phyloP scores from a whole-genome alignment of 2,329 filamentous ascomycete species.

The Parastagonospora nodorum region DNA sequence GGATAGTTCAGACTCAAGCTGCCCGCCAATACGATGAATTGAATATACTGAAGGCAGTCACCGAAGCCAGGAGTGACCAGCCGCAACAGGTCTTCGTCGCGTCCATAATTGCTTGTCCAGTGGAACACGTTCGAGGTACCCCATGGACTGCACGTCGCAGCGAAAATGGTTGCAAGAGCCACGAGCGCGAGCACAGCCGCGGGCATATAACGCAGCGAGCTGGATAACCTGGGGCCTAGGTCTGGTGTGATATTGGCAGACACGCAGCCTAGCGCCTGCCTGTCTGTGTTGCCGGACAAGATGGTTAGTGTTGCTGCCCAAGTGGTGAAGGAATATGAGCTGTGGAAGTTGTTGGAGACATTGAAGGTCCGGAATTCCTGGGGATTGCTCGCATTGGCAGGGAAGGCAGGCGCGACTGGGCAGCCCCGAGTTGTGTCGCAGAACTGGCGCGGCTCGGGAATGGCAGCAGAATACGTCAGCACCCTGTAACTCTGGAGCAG shows the following conservation, averaged over 20 bases:
- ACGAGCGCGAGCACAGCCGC: conserved; percentile 78
- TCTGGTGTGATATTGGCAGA: conserved; percentile 83
- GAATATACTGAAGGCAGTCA: conserved; percentile 95
- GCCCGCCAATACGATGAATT: conserved; percentile 89
- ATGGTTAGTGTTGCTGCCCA: conserved; percentile 75
- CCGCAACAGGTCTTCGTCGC: conserved; percentile 87
- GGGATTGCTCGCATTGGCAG: conserved; percentile 58
- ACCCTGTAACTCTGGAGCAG: conserved; percentile 74
- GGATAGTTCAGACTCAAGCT: conserved; percentile 86
- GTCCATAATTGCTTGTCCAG: conserved; percentile 97
- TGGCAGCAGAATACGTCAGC: conserved; percentile 74
- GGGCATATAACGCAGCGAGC: conserved; percentile 75
- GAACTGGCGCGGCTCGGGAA: conserved; percentile 61
- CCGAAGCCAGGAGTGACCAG: conserved; percentile 95
- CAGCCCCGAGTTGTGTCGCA: conserved; percentile 68
- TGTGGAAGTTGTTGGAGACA: conserved; percentile 73
- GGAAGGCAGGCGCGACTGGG: conserved; percentile 76
- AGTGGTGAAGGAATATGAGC: conserved; percentile 85
- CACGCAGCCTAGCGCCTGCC: conserved; percentile 75
- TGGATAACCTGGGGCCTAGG: conserved; percentile 70
- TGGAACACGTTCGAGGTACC: conserved; percentile 87
- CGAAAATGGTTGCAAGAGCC: conserved; percentile 79
- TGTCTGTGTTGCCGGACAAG: conserved; percentile 70
- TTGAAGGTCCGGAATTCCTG: conserved; percentile 71
- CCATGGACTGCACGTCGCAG: conserved; percentile 91